Conservation (phyloP, 352 stramenopile genomes). For the Nothophytophthora sp. region DNA sequence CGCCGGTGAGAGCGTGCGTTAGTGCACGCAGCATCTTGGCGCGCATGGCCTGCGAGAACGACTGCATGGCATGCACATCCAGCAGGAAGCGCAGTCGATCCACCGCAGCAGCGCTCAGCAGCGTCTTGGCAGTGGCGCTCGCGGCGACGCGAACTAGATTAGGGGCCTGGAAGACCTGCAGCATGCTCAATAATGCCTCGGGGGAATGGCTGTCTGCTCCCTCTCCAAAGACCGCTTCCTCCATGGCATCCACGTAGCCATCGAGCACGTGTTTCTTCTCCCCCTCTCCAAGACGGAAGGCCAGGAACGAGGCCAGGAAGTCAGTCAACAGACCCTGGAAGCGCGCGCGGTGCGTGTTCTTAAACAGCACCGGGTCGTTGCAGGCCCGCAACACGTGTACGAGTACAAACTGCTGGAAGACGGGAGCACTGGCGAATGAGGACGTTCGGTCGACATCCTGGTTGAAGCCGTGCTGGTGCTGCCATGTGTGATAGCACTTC, state of each 20-base stretch:
- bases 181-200: conserved; percentile 70
- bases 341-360: conserved; percentile 36
- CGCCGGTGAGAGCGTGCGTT: conserved; percentile 51
- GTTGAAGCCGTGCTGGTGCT: neutral
- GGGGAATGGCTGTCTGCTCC: conserved; percentile 55
- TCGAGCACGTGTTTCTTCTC: conserved; percentile 19
- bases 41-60: conserved; percentile 69
- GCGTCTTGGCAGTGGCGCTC: neutral
- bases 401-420: conserved; percentile 65
- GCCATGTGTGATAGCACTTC: conserved; percentile 16
- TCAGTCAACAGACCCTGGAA: conserved; percentile 36
- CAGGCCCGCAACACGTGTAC: conserved; percentile 43
- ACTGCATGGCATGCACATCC: conserved; percentile 74
- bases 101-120: conserved; percentile 38
- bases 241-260: conserved; percentile 32
- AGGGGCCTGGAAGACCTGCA: conserved; percentile 53
- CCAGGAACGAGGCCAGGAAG: conserved; percentile 43
- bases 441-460: conserved; percentile 12
- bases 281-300: conserved; percentile 29
- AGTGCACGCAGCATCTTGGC: conserved; percentile 50
- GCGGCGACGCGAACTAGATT: conserved; percentile 15
- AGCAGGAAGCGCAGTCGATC: conserved; percentile 68
- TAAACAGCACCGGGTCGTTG: conserved; percentile 82
- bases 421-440: conserved; percentile 41
- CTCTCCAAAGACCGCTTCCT: conserved; percentile 58